Evolutionary conservation across 306 rosid species (phyloP), one percentile per base, ranked within the genome.

Genomic region (Sesbania bispinosa): DNA sequence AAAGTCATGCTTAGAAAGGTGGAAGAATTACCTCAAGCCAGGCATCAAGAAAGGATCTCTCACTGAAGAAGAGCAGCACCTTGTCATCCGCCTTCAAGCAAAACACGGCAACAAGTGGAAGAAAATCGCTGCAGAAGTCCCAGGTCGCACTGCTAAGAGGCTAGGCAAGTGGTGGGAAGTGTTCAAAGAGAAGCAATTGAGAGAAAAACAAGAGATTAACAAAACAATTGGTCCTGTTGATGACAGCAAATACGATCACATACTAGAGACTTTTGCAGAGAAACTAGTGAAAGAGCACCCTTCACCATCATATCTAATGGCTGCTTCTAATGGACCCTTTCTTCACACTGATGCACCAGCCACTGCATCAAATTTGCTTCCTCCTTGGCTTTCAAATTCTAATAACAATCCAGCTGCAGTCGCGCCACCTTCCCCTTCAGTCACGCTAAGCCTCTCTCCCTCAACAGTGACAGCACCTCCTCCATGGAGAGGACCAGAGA

Each of bases 91-190:
- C 24, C 92, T 91, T 30, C 96, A 86, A 78, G 92, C 90, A 3
- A 91, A 83, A 45, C 90, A 91, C 69, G 96, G 97, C 3, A 88
- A 91, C 76, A 91, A 91, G 67, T 87, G 97, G 97, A 91, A 91
- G 90, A 86, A 85, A 83, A 91, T 88, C 0, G 96, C 97, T 0
- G 89, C 96, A 0, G 90, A 86, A 85, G 90, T 91, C 62, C 92
- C 92, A 0, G 97, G 97, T 53, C 88, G 92, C 10, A 91, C 97
- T 14, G 96, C 97, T 4, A 90, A 90, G 83, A 85, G 97, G 62
- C 63, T 88, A 67, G 97, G 97, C 19, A 90, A 90, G 95, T 90
- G 97, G 95, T 90, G 97, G 97, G 97, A 90, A 81, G 95, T 90
- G 7, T 88, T 90, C 83, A 86, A 86, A 52, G 97, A 88, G 74